These are phyloP conservation scores for Triglochin maritima DNA, from an alignment of 106 monocot species.

Conservation along the genomic window DNA sequence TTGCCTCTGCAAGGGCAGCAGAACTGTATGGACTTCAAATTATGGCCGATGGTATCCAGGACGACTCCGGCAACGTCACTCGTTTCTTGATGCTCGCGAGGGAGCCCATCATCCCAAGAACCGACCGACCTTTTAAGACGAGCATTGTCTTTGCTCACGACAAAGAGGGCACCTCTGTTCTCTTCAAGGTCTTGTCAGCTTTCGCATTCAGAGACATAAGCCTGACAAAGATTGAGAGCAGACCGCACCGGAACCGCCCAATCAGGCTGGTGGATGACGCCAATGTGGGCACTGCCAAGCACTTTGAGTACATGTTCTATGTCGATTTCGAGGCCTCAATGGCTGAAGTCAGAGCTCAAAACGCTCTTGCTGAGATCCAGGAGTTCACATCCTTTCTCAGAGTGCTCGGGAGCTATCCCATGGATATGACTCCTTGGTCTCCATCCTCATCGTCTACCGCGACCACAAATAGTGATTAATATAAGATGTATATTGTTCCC, in stretches of 20 bases:
- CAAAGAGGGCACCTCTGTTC: constrained; percentile 41
- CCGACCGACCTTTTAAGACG: constrained; percentile 48
- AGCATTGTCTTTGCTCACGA: constrained; percentile 55
- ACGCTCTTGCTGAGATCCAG: constrained; percentile 53
- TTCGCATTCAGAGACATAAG: constrained; percentile 53
- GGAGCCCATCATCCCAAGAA: constrained; percentile 51
- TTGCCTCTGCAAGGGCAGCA: constrained; percentile 42
- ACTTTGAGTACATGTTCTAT: constrained; percentile 59
- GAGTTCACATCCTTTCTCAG: constrained; percentile 61
- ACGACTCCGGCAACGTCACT: constrained; percentile 44
- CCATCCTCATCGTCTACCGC: neutral
- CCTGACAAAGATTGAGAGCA: constrained; percentile 55
- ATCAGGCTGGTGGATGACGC: constrained; percentile 42
- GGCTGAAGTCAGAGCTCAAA: constrained; percentile 48
- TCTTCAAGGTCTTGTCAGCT: constrained; percentile 59
- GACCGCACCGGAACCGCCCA: constrained; percentile 45
- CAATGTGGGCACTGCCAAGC: constrained; percentile 46
- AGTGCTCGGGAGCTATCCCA: constrained; percentile 57
- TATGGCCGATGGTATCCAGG: constrained; percentile 47
- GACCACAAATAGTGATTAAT: too few species aligned
- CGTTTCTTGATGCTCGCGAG: constrained; percentile 54
- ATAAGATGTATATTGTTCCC: too few species aligned
- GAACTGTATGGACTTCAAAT: constrained; percentile 47
- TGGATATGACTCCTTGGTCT: constrained; percentile 55
- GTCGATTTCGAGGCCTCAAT: constrained; percentile 61